Conservation (phyloP, 305 asterid genomes). For the Fraxinus dipetala region DNA sequence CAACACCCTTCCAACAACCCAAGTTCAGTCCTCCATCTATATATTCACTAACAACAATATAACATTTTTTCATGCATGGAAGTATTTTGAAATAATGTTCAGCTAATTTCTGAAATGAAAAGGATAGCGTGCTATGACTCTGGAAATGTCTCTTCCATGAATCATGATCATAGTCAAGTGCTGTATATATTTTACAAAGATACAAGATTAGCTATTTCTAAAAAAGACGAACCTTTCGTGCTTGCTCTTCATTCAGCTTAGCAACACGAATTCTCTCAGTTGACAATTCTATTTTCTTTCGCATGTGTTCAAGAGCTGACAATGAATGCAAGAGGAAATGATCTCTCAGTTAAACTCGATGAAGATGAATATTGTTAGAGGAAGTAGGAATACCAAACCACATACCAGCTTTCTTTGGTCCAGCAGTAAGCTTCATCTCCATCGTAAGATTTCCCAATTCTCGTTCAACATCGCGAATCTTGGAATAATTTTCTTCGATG, state of each 20-base stretch:
- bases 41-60: neutral
- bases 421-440: conserved; percentile 96
- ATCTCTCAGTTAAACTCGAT: conserved; percentile 10
- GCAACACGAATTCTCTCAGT: conserved; percentile 73
- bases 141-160: neutral
- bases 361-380: conserved; percentile 13
- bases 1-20: neutral
- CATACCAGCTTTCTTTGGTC: conserved; percentile 93
- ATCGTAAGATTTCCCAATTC: conserved; percentile 70
- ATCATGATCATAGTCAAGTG: neutral
- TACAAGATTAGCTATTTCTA: conserved; percentile 1
- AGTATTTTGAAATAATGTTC: neutral
- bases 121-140: neutral
- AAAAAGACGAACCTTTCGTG: conserved; percentile 52
- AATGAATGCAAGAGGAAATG: conserved; percentile 10
- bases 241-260: conserved; percentile 76
- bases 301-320: conserved; percentile 89
- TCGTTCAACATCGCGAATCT: conserved; percentile 96
- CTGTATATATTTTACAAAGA: conserved; percentile 12
- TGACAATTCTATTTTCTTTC: conserved; percentile 82
- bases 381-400: conserved; percentile 13
- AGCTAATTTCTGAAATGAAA: neutral
- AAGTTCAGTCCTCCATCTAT: neutral
- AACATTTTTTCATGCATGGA: neutral
- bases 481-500: conserved; percentile 83